These are phyloP conservation scores for Phytopythium sindhum DNA, from an alignment of 352 stramenopile species.

Conservation along the genomic window DNA sequence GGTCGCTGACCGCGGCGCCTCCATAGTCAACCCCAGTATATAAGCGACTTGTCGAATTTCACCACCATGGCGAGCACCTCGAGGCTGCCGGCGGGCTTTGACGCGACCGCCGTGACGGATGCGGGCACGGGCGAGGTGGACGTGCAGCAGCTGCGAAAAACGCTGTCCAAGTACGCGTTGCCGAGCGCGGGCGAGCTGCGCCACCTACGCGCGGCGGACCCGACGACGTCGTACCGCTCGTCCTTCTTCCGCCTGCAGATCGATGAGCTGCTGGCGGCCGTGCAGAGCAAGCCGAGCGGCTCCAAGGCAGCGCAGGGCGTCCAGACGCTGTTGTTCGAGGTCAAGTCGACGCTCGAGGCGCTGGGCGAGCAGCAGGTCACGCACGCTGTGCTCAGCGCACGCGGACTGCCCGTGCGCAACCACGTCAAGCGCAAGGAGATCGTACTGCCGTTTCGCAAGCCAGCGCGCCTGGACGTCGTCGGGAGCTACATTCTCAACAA, in stretches of 20 bases:
- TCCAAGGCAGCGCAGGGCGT: slow-evolving; percentile 42
- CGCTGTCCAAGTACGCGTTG: slow-evolving; percentile 87
- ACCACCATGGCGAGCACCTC: slow-evolving; percentile 13
- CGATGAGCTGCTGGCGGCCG: slow-evolving; percentile 76
- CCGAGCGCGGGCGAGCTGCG: slow-evolving; percentile 81
- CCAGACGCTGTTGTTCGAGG: slow-evolving; percentile 73
- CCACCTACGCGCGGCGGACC: slow-evolving; percentile 76
- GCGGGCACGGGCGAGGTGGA: slow-evolving; percentile 21
- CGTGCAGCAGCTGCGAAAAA: slow-evolving; percentile 61
- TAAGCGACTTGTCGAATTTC: no score
- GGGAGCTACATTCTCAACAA: slow-evolving; percentile 87
- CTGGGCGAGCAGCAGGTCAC: slow-evolving; percentile 74
- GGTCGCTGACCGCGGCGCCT: neutral
- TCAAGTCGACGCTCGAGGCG: slow-evolving; percentile 72
- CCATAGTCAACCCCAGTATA: slow-evolving; percentile 6
- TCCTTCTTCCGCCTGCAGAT: slow-evolving; percentile 88
- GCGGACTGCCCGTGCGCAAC: slow-evolving; percentile 59
- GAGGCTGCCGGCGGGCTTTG: slow-evolving; percentile 10
- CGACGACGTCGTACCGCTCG: slow-evolving; percentile 62
- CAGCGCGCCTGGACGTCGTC: slow-evolving; percentile 73
- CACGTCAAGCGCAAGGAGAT: slow-evolving; percentile 84
- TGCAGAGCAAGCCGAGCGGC: slow-evolving; percentile 47
- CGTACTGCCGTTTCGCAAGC: slow-evolving; percentile 77
- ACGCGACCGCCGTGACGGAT: slow-evolving; percentile 3
- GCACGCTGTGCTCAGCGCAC: slow-evolving; percentile 55